Percentiles rank a stretch among this genome's conserved stretches.
These are phyloP conservation scores for Stylosanthes scabra DNA, from an alignment of 331 rosid genomes.

Conservation along the genomic window DNA sequence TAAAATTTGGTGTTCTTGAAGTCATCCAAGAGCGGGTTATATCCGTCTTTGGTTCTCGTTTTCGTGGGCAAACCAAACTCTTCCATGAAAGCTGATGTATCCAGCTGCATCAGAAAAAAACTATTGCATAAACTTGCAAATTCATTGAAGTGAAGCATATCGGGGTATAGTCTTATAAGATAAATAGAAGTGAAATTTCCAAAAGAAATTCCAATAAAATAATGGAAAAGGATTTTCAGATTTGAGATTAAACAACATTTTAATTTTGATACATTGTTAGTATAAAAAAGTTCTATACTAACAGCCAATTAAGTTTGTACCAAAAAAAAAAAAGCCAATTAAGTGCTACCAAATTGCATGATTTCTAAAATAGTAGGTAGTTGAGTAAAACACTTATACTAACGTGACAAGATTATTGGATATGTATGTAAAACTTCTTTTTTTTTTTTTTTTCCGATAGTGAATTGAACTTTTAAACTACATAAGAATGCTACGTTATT, in stretches of 20 bases:
- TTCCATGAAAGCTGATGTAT: slow-evolving; percentile 94
- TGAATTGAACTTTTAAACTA: too few relatives aligned
- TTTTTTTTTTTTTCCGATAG: too few relatives aligned
- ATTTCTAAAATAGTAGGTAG: too few relatives aligned
- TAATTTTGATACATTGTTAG: neutral
- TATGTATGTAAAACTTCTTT: too few relatives aligned
- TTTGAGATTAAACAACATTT: neutral
- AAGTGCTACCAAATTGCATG: too few relatives aligned
- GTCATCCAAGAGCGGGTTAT: slow-evolving; percentile 93
- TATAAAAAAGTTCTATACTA: neutral
- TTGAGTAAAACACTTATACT: too few relatives aligned
- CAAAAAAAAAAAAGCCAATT: too few relatives aligned
- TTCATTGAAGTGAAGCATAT: slow-evolving; percentile 13
- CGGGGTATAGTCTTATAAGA: slow-evolving; percentile 3
- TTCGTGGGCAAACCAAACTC: slow-evolving; percentile 92
- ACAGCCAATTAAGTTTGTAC: too few relatives aligned
- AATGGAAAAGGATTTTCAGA: neutral
- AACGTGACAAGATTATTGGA: too few relatives aligned
- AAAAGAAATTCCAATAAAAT: slow-evolving; percentile 13
- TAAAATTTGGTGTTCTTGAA: slow-evolving; percentile 92
- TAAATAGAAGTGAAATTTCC: slow-evolving; percentile 1
- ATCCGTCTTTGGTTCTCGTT: slow-evolving; percentile 91
- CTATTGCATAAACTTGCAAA: slow-evolving; percentile 3
- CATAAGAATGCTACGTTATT: neutral
- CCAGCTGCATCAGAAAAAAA: slow-evolving; percentile 65